A percentile compares a stretch with the other conserved stretches of the same genome.
Evolutionary conservation across 371 early-diverging fungal genomes (phyloP).

Genomic region (Mucor velutinosus): DNA sequence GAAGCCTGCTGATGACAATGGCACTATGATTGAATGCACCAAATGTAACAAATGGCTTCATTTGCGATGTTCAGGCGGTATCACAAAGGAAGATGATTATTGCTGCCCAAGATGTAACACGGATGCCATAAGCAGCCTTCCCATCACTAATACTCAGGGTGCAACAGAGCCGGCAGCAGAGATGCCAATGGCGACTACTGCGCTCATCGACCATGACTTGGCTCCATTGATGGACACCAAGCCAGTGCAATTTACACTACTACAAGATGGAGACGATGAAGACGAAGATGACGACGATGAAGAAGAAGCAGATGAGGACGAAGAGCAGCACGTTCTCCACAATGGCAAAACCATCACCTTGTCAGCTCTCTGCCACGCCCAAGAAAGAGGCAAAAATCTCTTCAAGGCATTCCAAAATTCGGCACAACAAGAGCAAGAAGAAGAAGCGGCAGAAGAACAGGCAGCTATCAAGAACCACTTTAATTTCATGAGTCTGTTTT

Average conservation of each 20-base stretch:
- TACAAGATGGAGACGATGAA: background rate
- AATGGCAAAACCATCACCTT: slow-evolving; percentile 3
- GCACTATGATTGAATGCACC: slow-evolving; percentile 56
- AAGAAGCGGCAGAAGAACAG: background rate
- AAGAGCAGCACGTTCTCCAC: background rate
- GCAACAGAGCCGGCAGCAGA: background rate
- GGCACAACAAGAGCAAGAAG: background rate
- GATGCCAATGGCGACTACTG: background rate
- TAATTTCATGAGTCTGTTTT: slow-evolving; percentile 4
- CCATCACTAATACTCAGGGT: background rate
- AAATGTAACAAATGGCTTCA: slow-evolving; percentile 61
- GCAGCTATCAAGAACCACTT: background rate
- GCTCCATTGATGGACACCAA: background rate
- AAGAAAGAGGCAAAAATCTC: slow-evolving; percentile 4
- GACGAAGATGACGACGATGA: background rate
- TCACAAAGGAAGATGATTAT: slow-evolving; percentile 39
- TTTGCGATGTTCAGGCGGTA: slow-evolving; percentile 49
- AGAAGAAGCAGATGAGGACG: background rate
- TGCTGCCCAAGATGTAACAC: slow-evolving; percentile 50
- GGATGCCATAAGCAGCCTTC: background rate
- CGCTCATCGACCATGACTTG: background rate
- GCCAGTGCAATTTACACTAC: background rate
- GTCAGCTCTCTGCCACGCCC: slow-evolving; percentile 1
- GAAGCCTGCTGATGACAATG: slow-evolving; percentile 35
- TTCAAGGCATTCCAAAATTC: background rate